A percentile compares a stretch with the other conserved stretches of the same genome.
Conservation (phyloP, 768 basidiomycete genomes). For the Boletus edulis region DNA sequence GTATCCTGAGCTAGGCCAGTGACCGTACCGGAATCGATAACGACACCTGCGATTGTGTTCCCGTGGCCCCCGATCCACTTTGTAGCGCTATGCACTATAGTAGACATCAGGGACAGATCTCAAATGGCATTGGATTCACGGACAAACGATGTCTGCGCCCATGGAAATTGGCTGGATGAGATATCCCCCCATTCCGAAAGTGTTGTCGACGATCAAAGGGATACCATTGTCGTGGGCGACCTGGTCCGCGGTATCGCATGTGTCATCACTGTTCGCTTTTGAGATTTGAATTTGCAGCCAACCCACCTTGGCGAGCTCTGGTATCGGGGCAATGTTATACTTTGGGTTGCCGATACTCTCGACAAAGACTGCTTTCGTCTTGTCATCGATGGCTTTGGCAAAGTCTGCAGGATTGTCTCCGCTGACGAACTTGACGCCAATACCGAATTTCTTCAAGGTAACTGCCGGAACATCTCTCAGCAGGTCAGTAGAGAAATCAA, state of each 20-base stretch:
- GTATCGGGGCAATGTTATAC: slow-evolving; percentile 63
- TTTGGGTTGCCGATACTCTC: slow-evolving; percentile 83
- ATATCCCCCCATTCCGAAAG: slow-evolving; percentile 72
- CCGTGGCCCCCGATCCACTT: slow-evolving; percentile 88
- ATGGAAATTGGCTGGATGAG: slow-evolving; percentile 66
- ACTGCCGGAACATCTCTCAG: slow-evolving; percentile 3
- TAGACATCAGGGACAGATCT: background rate
- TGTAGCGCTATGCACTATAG: slow-evolving; percentile 65
- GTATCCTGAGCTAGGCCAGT: no score
- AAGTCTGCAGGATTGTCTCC: slow-evolving; percentile 56
- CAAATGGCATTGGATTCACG: slow-evolving; percentile 4
- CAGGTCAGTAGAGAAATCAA: no score
- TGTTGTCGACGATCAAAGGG: slow-evolving; percentile 81
- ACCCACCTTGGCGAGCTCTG: slow-evolving; percentile 62
- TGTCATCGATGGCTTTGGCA: slow-evolving; percentile 66
- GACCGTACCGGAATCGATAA: slow-evolving; percentile 61
- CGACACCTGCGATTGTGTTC: slow-evolving; percentile 73
- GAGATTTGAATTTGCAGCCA: no score
- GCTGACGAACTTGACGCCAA: slow-evolving; percentile 46
- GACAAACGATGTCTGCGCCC: slow-evolving; percentile 75
- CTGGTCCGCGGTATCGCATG: slow-evolving; percentile 26
- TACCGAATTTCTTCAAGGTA: slow-evolving; percentile 15
- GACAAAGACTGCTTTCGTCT: slow-evolving; percentile 73
- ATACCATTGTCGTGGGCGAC: slow-evolving; percentile 70
- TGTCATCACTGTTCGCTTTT: background rate